A percentile compares a stretch with the other conserved stretches of the same genome.
phyloP scores from a whole-genome alignment of 371 early-diverging fungal species.

The Apophysomyces elegans region DNA sequence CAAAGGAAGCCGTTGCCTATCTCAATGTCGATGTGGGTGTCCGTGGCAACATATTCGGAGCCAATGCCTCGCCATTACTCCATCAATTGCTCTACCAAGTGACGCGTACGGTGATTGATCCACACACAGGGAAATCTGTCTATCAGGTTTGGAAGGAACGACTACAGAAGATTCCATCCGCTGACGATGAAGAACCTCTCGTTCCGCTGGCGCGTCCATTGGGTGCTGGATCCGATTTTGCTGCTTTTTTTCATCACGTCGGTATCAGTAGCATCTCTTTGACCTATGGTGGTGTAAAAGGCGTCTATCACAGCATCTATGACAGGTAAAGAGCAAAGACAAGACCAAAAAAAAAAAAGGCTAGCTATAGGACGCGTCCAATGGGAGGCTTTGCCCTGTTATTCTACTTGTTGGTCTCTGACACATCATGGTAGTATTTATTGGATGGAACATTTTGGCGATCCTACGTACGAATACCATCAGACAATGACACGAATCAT shows the following conservation, averaged over 20 bases:
- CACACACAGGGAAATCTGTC: conserved; percentile 48
- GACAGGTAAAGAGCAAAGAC: conserved; percentile 34
- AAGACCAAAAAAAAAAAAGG: neutral
- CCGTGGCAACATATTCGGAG: conserved; percentile 53
- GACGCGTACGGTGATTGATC: conserved; percentile 54
- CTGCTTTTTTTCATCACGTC: conserved; percentile 56
- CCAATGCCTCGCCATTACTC: conserved; percentile 58
- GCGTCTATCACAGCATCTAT: conserved; percentile 62
- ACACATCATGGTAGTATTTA: conserved; percentile 26
- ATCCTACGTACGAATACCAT: conserved; percentile 57
- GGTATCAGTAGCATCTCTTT: conserved; percentile 56
- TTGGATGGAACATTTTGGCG: conserved; percentile 59
- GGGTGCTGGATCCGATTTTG: conserved; percentile 57
- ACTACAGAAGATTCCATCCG: neutral
- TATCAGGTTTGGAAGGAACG: conserved; percentile 54
- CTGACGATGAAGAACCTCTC: conserved; percentile 1
- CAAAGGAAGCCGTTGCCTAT: conserved; percentile 58
- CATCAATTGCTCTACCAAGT: conserved; percentile 52
- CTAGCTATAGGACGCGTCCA: too few relatives aligned
- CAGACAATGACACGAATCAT: conserved; percentile 40
- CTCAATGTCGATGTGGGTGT: conserved; percentile 64
- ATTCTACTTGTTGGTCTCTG: too few relatives aligned
- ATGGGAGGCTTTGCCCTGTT: too few relatives aligned
- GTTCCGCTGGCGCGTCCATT: conserved; percentile 29
- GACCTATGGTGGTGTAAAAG: conserved; percentile 44